A percentile compares a stretch with the other conserved stretches of the same genome.
These are phyloP conservation scores for Cichorium intybus DNA, from an alignment of 140 eudicot species.

Conservation along the genomic window DNA sequence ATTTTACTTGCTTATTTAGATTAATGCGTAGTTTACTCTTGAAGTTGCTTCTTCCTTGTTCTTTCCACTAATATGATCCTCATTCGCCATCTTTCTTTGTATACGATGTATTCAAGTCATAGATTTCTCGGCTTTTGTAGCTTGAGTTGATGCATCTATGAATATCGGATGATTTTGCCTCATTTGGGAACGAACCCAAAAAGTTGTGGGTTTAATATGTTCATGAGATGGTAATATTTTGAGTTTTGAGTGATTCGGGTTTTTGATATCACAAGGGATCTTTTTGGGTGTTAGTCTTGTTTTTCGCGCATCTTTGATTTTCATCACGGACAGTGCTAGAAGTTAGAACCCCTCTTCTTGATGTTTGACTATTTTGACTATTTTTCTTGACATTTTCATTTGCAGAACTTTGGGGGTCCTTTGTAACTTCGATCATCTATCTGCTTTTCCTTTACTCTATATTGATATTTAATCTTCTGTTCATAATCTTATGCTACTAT, in stretches of 20 bases:
- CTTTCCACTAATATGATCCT: slow-evolving; percentile 3
- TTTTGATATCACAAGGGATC: neutral
- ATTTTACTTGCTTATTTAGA: slow-evolving; percentile 16
- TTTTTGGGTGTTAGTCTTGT: slow-evolving; percentile 4
- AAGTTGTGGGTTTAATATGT: slow-evolving; percentile 17
- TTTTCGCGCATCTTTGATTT: slow-evolving; percentile 25
- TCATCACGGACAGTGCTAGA: slow-evolving; percentile 3
- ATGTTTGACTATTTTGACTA: slow-evolving; percentile 28
- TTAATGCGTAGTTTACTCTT: neutral
- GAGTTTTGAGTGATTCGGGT: slow-evolving; percentile 11
- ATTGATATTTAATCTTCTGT: slow-evolving; percentile 2
- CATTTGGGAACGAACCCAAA: slow-evolving; percentile 14
- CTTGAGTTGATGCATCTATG: slow-evolving; percentile 20
- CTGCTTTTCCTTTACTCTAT: neutral
- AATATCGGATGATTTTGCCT: slow-evolving; percentile 16
- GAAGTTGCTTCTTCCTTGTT: slow-evolving; percentile 9
- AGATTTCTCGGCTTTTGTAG: slow-evolving; percentile 10
- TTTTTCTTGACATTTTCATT: slow-evolving; percentile 21
- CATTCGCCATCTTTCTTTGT: slow-evolving; percentile 1
- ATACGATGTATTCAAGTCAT: slow-evolving; percentile 5
- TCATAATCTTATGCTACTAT: slow-evolving; percentile 8
- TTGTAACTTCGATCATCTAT: slow-evolving; percentile 9
- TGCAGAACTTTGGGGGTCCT: slow-evolving; percentile 1
- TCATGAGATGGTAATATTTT: slow-evolving; percentile 18
- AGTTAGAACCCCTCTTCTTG: slow-evolving; percentile 22